Percentiles rank a stretch among this genome's conserved stretches.
These are phyloP conservation scores for Aspergillus udagawae DNA, from an alignment of 2,329 filamentous ascomycete species.

Conservation along the genomic window DNA sequence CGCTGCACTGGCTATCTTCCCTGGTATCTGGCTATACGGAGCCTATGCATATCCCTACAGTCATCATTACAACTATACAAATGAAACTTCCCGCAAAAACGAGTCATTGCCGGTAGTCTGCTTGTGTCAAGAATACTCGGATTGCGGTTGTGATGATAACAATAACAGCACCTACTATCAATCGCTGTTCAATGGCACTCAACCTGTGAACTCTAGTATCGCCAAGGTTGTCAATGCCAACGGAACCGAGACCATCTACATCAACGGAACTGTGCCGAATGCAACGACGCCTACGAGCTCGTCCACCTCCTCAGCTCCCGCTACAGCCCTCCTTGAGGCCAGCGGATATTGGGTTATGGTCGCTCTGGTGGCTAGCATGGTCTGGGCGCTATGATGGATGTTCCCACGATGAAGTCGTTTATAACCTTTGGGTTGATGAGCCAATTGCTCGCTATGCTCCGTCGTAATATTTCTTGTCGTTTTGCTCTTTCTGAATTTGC, in stretches of 20 bases:
- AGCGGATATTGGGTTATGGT: conserved; percentile 43
- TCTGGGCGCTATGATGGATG: conserved; percentile 28
- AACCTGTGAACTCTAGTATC: conserved; percentile 35
- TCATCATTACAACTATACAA: conserved; percentile 46
- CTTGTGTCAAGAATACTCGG: conserved; percentile 50
- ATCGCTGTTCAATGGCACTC: conserved; percentile 40
- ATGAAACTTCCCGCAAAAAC: conserved; percentile 44
- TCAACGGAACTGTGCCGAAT: conserved; percentile 47
- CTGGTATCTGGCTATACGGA: conserved; percentile 53
- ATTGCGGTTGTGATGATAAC: conserved; percentile 57
- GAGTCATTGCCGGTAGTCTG: conserved; percentile 53
- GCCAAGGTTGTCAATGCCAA: conserved; percentile 40
- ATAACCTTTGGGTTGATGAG: not conserved
- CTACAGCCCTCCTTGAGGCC: conserved; percentile 20
- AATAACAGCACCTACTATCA: conserved; percentile 42
- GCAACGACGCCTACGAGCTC: conserved; percentile 40
- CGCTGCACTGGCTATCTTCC: conserved; percentile 46
- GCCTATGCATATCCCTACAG: conserved; percentile 54
- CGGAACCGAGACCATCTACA: conserved; percentile 42
- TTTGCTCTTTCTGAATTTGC: not conserved
- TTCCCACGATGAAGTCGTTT: not conserved
- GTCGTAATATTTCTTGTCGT: not conserved
- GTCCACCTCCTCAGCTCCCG: conserved; percentile 15
- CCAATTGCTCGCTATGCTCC: not conserved
- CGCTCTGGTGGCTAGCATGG: conserved; percentile 31